phyloP scores from a whole-genome alignment of 192 early-diverging fungal species.

The Umbelopsis vinacea region DNA sequence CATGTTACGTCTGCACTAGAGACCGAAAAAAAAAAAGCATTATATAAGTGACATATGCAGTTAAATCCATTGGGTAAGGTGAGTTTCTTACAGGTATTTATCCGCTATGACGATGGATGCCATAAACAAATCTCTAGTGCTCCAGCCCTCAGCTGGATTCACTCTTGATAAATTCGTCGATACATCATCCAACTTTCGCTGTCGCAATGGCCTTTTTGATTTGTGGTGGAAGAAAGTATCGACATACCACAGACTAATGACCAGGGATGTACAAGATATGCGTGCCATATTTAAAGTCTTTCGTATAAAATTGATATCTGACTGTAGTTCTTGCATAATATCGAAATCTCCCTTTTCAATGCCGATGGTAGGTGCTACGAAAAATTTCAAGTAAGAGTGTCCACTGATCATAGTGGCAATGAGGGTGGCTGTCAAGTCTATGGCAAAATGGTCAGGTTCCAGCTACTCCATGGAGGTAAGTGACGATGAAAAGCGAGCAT shows the following conservation, averaged over 20 bases:
- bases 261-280: conserved; percentile 51
- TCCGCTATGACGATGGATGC: conserved; percentile 53
- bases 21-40: not conserved
- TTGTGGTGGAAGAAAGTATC: conserved; percentile 46
- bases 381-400: conserved; percentile 32
- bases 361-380: conserved; percentile 1
- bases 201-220: conserved; percentile 24
- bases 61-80: too few species aligned
- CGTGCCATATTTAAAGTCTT: conserved; percentile 51
- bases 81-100: conserved; percentile 49
- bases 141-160: conserved; percentile 39
- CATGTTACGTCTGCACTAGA: conserved; percentile 47
- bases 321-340: conserved; percentile 13
- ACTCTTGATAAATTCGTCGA: conserved; percentile 5
- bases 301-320: conserved; percentile 52
- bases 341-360: conserved; percentile 5
- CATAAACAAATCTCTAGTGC: conserved; percentile 47
- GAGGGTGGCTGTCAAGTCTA: conserved; percentile 54
- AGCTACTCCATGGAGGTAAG: not conserved
- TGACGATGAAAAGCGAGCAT: not conserved
- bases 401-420: conserved; percentile 51
- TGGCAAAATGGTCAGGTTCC: not conserved
- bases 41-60: too few species aligned
- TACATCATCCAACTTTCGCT: conserved; percentile 39
- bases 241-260: conserved; percentile 51